phyloP scores from a whole-genome alignment of 2,329 filamentous ascomycete species.

The Colletotrichum sp. region DNA sequence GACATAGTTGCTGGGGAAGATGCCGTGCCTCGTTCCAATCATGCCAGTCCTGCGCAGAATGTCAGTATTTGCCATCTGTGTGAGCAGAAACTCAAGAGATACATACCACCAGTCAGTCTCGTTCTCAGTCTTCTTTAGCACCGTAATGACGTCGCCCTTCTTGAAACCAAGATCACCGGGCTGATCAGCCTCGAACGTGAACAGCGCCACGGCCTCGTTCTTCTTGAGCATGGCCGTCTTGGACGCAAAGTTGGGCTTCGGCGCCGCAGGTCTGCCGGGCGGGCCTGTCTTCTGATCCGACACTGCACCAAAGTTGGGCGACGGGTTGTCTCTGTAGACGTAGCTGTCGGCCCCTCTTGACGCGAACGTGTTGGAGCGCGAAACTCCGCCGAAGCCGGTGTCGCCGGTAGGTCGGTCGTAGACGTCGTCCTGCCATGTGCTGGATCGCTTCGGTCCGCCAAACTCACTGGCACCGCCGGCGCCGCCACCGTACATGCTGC shows the following conservation, averaged over 20 bases:
- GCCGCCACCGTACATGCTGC: conserved; percentile 35
- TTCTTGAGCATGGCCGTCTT: conserved; percentile 62
- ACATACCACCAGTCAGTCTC: conserved; percentile 94
- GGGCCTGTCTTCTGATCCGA: conserved; percentile 51
- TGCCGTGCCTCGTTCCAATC: conserved; percentile 83
- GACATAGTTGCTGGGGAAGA: conserved; percentile 87
- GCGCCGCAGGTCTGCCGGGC: conserved; percentile 81
- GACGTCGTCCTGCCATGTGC: conserved; percentile 77
- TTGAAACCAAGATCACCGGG: conserved; percentile 85
- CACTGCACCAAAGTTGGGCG: conserved; percentile 14
- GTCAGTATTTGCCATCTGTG: no score
- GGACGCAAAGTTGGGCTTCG: conserved; percentile 82
- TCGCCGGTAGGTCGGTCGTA: conserved; percentile 64
- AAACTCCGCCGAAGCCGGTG: conserved; percentile 35
- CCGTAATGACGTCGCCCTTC: conserved; percentile 95
- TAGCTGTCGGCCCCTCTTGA: conserved; percentile 55
- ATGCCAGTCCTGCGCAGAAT: conserved; percentile 78
- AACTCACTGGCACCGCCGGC: conserved; percentile 52
- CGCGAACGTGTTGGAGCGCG: conserved; percentile 58
- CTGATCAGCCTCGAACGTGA: conserved; percentile 93
- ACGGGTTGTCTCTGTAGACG: conserved; percentile 54
- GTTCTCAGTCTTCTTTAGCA: conserved; percentile 92
- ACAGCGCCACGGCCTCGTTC: conserved; percentile 90
- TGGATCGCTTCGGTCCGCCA: conserved; percentile 64
- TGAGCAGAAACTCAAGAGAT: no score